A percentile compares a stretch with the other conserved stretches of the same genome.
Conservation (phyloP, 768 basidiomycete genomes). For the Ephemerocybe angulata region DNA sequence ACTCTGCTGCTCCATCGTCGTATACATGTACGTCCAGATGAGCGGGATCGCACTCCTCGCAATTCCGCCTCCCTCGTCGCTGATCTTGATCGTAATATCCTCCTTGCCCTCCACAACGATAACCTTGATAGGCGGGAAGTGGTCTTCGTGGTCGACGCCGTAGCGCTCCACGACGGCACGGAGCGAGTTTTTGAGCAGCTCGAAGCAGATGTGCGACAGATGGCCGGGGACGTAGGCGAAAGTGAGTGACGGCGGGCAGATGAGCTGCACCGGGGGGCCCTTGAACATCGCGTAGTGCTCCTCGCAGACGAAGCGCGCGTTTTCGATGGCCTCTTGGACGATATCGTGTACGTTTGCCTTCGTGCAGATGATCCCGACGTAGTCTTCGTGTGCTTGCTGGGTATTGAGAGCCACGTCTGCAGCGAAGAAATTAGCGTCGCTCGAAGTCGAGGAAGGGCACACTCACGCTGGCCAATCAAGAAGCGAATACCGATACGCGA, state of each 20-base stretch:
- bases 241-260: constrained; percentile 80
- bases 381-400: constrained; percentile 82
- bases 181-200: constrained; percentile 95
- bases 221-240: constrained; percentile 98
- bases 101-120: constrained; percentile 94
- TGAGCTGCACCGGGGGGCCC: constrained; percentile 93
- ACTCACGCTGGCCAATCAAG: constrained; percentile 90
- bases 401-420: constrained; percentile 93
- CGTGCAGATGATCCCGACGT: constrained; percentile 98
- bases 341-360: constrained; percentile 98
- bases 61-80: constrained; percentile 95
- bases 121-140: constrained; percentile 89
- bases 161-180: constrained; percentile 93
- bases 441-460: constrained; percentile 4
- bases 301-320: constrained; percentile 93
- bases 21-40: constrained; percentile 99
- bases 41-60: constrained; percentile 83
- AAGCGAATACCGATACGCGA: constrained; percentile 94
- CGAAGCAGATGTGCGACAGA: constrained; percentile 94
- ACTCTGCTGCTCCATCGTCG: constrained; percentile 72
- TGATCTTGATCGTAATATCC: constrained; percentile 98
- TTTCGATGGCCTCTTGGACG: constrained; percentile 96
- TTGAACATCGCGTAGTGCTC: constrained; percentile 96
- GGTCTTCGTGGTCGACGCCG: constrained; percentile 74
- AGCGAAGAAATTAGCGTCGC: constrained; percentile 3